A percentile compares a stretch with the other conserved stretches of the same genome.
Conservation (phyloP, 768 basidiomycete genomes). For the Trametes cingulata region DNA sequence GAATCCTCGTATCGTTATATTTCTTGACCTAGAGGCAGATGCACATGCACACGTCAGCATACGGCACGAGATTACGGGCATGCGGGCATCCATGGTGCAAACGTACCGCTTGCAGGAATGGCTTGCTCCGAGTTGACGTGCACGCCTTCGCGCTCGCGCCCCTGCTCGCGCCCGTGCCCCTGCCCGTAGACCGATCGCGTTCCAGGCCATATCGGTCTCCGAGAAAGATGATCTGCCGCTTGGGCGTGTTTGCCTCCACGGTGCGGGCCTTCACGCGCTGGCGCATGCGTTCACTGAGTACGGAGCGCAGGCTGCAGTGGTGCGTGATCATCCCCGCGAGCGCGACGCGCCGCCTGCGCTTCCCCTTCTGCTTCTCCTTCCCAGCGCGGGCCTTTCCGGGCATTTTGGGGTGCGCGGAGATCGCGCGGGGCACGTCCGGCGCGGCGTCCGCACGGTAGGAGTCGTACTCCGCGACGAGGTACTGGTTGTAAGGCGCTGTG, state of each 20-base stretch:
- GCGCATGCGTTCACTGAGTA: constrained; percentile 65
- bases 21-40: constrained; percentile 58
- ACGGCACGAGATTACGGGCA: background rate
- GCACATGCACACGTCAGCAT: constrained; percentile 28
- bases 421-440: background rate
- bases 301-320: constrained; percentile 67
- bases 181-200: background rate
- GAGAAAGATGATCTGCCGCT: constrained; percentile 65
- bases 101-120: too few relatives aligned
- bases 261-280: constrained; percentile 70
- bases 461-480: constrained; percentile 76
- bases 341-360: constrained; percentile 66
- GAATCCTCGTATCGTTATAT: constrained; percentile 62
- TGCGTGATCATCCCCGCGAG: constrained; percentile 74
- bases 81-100: too few relatives aligned
- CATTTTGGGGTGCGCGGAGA: background rate
- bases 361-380: constrained; percentile 48
- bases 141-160: too few relatives aligned
- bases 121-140: too few relatives aligned
- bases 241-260: constrained; percentile 62
- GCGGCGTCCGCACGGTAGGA: background rate
- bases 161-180: too few relatives aligned
- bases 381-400: background rate
- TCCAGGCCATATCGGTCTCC: constrained; percentile 43
- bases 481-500: constrained; percentile 57